Conservation (phyloP, 495 filamentous ascomycete genomes). For the Trichoderma asperelloides region DNA sequence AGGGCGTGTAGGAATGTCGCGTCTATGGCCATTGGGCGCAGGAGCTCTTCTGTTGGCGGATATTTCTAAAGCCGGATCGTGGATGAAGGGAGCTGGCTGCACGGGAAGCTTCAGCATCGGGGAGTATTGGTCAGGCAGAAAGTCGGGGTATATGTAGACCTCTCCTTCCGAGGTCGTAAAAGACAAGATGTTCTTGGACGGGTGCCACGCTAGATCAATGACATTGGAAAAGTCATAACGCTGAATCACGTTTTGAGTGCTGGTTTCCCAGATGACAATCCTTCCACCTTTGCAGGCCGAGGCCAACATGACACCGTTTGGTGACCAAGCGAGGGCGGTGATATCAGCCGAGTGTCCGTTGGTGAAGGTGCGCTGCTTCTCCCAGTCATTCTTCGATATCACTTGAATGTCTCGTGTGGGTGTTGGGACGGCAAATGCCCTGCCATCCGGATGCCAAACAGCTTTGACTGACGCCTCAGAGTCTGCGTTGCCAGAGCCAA, state of each 20-base stretch:
- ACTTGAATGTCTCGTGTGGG: conserved; percentile 78
- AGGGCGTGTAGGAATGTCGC: conserved; percentile 30
- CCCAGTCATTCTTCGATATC: conserved; percentile 78
- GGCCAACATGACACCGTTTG: conserved; percentile 81
- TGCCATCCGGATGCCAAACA: conserved; percentile 90
- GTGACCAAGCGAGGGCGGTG: conserved; percentile 83
- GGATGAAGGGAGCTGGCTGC: conserved; percentile 77
- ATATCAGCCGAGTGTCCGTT: conserved; percentile 78
- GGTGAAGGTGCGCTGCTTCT: conserved; percentile 66
- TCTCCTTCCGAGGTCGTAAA: conserved; percentile 89
- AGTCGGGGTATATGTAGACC: conserved; percentile 76
- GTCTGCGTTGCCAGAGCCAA: conserved; percentile 67
- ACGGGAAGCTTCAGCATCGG: conserved; percentile 46
- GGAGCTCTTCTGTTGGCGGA: conserved; percentile 53
- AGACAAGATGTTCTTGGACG: conserved; percentile 73
- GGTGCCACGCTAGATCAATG: conserved; percentile 84
- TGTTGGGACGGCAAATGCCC: conserved; percentile 80
- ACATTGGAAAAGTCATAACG: conserved; percentile 71
- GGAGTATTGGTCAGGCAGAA: conserved; percentile 59
- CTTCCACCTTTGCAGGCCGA: conserved; percentile 76
- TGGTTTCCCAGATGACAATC: conserved; percentile 81
- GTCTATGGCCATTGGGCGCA: conserved; percentile 46
- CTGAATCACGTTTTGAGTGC: conserved; percentile 67
- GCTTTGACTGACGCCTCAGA: conserved; percentile 66
- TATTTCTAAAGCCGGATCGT: conserved; percentile 66